Percentiles rank a stretch among this genome's conserved stretches.
phyloP scores from a whole-genome alignment of 148 eudicot species.

The Amaranthus hypochondriacus region DNA sequence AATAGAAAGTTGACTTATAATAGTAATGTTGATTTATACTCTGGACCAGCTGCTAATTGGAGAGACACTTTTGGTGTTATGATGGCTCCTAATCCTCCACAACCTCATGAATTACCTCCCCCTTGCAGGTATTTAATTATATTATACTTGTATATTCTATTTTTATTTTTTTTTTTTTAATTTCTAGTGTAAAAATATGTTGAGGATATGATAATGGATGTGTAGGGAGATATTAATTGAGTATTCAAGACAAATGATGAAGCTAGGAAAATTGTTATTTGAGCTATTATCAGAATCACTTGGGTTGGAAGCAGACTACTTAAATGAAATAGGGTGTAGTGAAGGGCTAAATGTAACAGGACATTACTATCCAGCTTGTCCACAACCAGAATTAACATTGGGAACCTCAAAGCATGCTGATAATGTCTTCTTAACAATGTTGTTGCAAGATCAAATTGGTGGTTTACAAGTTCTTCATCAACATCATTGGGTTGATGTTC shows the following conservation, averaged over 20 bases:
- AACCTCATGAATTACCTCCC: conserved; percentile 42
- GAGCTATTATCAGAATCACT: not conserved
- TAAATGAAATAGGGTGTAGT: not conserved
- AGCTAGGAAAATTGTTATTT: conserved; percentile 1
- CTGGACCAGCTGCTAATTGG: conserved; percentile 43
- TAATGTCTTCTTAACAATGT: not conserved
- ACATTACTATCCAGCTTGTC: conserved; percentile 11
- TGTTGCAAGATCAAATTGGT: conserved; percentile 9
- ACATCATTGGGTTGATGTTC: conserved; percentile 12
- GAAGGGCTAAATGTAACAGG: not conserved
- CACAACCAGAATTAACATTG: conserved; percentile 12
- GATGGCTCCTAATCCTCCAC: conserved; percentile 42
- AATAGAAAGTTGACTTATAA: conserved; percentile 27
- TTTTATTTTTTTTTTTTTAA: no score
- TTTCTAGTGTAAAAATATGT: not conserved
- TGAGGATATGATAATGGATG: no score
- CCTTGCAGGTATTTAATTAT: conserved; percentile 41
- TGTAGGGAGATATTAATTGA: conserved; percentile 4
- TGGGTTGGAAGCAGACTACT: not conserved
- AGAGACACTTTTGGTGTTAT: conserved; percentile 36
- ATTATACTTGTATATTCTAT: not conserved
- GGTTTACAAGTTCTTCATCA: conserved; percentile 10
- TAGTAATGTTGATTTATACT: conserved; percentile 46
- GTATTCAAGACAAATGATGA: not conserved
- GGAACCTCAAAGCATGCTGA: conserved; percentile 8